Conservation (phyloP, 164 flowering plant genomes). For the Amborella trichopoda region DNA sequence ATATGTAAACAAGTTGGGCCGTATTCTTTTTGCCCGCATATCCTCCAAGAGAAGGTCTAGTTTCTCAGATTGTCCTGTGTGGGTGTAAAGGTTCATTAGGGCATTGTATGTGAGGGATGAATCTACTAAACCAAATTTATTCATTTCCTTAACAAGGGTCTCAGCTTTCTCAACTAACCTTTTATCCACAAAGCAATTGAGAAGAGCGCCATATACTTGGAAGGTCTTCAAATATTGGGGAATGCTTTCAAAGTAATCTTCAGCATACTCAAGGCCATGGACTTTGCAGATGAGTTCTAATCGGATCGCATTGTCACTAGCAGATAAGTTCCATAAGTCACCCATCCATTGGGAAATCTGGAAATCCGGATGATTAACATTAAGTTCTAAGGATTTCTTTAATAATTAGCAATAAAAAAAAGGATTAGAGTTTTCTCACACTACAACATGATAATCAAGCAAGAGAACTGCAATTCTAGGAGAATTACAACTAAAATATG, state of each 20-base stretch:
- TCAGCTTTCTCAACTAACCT: constrained; percentile 29
- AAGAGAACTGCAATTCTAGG: no score
- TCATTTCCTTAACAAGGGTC: constrained; percentile 23
- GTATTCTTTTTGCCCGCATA: constrained; percentile 32
- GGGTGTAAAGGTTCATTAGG: constrained; percentile 24
- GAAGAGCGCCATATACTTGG: constrained; percentile 26
- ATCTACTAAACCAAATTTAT: constrained; percentile 14
- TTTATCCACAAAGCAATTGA: constrained; percentile 21
- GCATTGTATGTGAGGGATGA: constrained; percentile 23
- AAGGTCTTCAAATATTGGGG: constrained; percentile 8
- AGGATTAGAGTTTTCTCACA: no score
- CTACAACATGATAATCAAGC: no score
- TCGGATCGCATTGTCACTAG: constrained; percentile 17
- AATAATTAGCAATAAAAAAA: no score
- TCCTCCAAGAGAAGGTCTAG: constrained; percentile 29
- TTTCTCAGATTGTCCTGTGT: constrained; percentile 24
- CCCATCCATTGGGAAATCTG: constrained; percentile 51
- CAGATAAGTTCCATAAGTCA: constrained; percentile 10
- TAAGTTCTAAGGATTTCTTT: no score
- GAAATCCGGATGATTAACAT: no score
- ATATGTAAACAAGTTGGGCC: constrained; percentile 16
- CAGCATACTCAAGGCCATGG: constrained; percentile 28
- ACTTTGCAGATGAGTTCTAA: constrained; percentile 28
- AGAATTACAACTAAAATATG: no score
- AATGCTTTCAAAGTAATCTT: constrained; percentile 21